phyloP scores from a whole-genome alignment of 78 protist species.

The Dictyostelium intermedium region DNA sequence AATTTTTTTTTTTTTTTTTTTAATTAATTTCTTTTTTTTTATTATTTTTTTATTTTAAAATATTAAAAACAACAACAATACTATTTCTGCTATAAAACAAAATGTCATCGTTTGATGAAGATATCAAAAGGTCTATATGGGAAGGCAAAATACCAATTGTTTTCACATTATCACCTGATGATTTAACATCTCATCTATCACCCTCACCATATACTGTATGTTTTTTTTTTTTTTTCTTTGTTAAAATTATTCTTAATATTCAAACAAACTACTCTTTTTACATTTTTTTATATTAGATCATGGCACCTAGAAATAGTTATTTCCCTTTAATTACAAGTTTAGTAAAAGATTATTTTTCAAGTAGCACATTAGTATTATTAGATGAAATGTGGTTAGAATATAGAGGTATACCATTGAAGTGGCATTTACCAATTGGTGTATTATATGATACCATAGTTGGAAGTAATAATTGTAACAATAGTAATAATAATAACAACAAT shows the following conservation, averaged over 20 bases:
- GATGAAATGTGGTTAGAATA: conserved; percentile 73
- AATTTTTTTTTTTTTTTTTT: conserved; percentile 6
- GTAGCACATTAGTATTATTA: conserved; percentile 42
- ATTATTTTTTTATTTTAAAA: neutral
- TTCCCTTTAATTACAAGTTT: conserved; percentile 56
- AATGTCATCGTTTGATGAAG: conserved; percentile 76
- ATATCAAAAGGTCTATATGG: conserved; percentile 68
- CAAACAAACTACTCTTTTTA: neutral
- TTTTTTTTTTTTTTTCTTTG: neutral
- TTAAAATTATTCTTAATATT: neutral
- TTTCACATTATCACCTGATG: conserved; percentile 43
- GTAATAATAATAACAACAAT: neutral
- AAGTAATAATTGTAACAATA: neutral
- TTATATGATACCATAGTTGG: conserved; percentile 38
- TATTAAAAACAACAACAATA: neutral
- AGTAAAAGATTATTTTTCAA: conserved; percentile 54
- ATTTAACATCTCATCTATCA: conserved; percentile 53
- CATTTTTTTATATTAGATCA: neutral
- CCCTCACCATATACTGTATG: conserved; percentile 51
- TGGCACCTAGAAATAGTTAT: conserved; percentile 72
- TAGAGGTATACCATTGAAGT: conserved; percentile 62
- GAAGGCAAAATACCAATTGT: conserved; percentile 67
- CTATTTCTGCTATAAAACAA: neutral
- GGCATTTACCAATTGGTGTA: conserved; percentile 79
- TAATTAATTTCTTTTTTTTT: neutral